Conservation (phyloP, 768 basidiomycete species). For the Nevesoporus exiguus region DNA sequence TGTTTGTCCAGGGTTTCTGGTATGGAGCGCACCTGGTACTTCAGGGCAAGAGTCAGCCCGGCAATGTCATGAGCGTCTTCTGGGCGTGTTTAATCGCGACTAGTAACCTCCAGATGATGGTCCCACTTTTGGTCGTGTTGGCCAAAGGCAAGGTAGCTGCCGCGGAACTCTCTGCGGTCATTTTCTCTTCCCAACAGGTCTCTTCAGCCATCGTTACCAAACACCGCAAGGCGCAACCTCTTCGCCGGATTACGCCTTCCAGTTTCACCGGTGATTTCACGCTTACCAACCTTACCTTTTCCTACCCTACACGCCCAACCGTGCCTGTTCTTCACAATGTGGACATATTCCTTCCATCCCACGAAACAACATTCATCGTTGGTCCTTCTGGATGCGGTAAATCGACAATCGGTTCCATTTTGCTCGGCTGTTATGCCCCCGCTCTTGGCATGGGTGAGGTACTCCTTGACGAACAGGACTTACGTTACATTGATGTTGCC, state of each 20-base stretch:
- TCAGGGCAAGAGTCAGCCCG: slow-evolving; percentile 62
- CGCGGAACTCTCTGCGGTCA: slow-evolving; percentile 25
- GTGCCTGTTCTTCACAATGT: slow-evolving; percentile 56
- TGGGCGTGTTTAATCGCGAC: slow-evolving; percentile 95
- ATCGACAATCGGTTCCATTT: slow-evolving; percentile 61
- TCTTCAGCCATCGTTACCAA: slow-evolving; percentile 20
- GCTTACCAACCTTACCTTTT: slow-evolving; percentile 58
- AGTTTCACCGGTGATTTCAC: slow-evolving; percentile 70
- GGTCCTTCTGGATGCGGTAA: slow-evolving; percentile 79
- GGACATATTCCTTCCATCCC: slow-evolving; percentile 64
- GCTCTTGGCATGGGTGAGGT: slow-evolving; percentile 53
- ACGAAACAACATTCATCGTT: slow-evolving; percentile 77
- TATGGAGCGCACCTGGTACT: slow-evolving; percentile 87
- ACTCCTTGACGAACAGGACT: slow-evolving; percentile 76
- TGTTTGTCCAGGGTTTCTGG: slow-evolving; percentile 98
- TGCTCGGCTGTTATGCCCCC: slow-evolving; percentile 72
- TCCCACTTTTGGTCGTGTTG: slow-evolving; percentile 75
- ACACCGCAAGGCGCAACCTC: slow-evolving; percentile 19
- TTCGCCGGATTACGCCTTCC: slow-evolving; percentile 65
- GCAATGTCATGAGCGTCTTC: slow-evolving; percentile 93
- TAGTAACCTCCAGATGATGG: slow-evolving; percentile 80
- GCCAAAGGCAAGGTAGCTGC: slow-evolving; percentile 55
- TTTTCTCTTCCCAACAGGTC: slow-evolving; percentile 36
- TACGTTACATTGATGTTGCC: slow-evolving; percentile 65
- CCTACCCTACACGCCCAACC: slow-evolving; percentile 70